These are phyloP conservation scores for Microstegium vimineum DNA, from an alignment of 176 grass and related monocot genomes.

Conservation along the genomic window DNA sequence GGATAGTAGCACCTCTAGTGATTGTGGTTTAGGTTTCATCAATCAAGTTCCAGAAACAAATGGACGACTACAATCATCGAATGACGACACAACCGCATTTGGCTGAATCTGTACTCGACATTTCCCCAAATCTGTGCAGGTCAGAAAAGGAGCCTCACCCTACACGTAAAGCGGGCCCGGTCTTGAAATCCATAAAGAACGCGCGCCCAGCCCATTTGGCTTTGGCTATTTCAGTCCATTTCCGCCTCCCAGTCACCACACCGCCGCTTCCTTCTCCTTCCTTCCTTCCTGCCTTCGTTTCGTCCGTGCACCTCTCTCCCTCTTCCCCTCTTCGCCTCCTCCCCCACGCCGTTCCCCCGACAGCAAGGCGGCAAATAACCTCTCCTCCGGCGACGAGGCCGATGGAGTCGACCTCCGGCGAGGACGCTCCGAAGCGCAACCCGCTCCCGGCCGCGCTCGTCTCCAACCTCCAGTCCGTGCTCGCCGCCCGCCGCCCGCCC, in stretches of 20 bases:
- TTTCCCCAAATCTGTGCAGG: constrained; percentile 16
- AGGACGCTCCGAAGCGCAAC: constrained; percentile 37
- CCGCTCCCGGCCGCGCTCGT: constrained; percentile 57
- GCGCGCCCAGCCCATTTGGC: constrained; percentile 37
- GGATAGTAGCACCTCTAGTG: not conserved
- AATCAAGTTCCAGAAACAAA: not conserved
- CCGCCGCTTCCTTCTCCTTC: not conserved
- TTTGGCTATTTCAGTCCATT: constrained; percentile 32
- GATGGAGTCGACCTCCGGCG: constrained; percentile 42
- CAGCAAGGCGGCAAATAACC: not conserved
- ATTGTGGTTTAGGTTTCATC: not conserved
- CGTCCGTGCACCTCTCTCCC: not conserved
- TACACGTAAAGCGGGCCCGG: constrained; percentile 36
- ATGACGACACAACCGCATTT: not conserved
- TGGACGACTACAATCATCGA: not conserved
- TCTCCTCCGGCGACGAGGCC: constrained; percentile 9
- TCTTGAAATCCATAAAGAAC: constrained; percentile 40
- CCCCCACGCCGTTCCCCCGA: not conserved
- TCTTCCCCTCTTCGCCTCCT: not conserved
- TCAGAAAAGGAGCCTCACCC: constrained; percentile 6
- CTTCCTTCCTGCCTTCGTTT: too few species aligned
- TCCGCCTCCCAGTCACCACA: not conserved
- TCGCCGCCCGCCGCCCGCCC: constrained; percentile 25
- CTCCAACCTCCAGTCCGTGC: constrained; percentile 65
- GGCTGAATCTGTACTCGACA: constrained; percentile 5